Conservation (phyloP, 371 early-diverging fungal species). For the Amoeboaphelidium occidentale region DNA sequence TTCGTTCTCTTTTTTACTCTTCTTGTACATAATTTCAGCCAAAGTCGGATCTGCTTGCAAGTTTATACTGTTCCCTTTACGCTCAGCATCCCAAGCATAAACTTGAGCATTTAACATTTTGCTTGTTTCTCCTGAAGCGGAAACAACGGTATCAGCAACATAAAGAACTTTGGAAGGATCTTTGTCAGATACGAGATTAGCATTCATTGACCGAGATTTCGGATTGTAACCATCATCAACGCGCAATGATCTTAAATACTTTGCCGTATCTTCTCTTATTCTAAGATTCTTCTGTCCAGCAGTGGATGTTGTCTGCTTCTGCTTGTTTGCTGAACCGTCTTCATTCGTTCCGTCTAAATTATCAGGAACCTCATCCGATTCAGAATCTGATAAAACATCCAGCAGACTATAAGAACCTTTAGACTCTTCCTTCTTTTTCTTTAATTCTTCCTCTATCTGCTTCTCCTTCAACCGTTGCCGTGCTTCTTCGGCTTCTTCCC, state of each 20-base stretch:
- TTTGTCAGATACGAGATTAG: slow-evolving; percentile 33
- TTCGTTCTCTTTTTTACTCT: slow-evolving; percentile 24
- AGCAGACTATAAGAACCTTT: slow-evolving; percentile 1
- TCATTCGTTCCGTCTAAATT: neutral
- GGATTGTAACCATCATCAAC: slow-evolving; percentile 93
- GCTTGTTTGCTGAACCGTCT: neutral
- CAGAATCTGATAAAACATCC: neutral
- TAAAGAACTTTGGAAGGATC: slow-evolving; percentile 26
- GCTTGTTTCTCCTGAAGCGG: slow-evolving; percentile 50
- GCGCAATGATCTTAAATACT: slow-evolving; percentile 81
- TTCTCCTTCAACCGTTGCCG: slow-evolving; percentile 29
- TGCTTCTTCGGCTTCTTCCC: slow-evolving; percentile 70
- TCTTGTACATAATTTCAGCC: slow-evolving; percentile 59
- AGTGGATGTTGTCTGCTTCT: neutral
- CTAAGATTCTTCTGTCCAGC: slow-evolving; percentile 9
- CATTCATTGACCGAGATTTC: slow-evolving; percentile 93
- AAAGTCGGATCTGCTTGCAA: slow-evolving; percentile 88
- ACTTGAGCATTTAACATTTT: slow-evolving; percentile 56
- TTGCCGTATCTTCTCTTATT: slow-evolving; percentile 96
- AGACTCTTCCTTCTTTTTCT: slow-evolving; percentile 3
- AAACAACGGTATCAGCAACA: slow-evolving; percentile 77
- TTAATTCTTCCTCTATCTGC: slow-evolving; percentile 37
- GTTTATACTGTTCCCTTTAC: slow-evolving; percentile 34
- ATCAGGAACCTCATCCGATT: slow-evolving; percentile 1
- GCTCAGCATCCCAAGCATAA: slow-evolving; percentile 80